Percentiles rank a stretch among this genome's conserved stretches.
Conservation (phyloP, 352 stramenopile species). For the Pythium oligandrum region DNA sequence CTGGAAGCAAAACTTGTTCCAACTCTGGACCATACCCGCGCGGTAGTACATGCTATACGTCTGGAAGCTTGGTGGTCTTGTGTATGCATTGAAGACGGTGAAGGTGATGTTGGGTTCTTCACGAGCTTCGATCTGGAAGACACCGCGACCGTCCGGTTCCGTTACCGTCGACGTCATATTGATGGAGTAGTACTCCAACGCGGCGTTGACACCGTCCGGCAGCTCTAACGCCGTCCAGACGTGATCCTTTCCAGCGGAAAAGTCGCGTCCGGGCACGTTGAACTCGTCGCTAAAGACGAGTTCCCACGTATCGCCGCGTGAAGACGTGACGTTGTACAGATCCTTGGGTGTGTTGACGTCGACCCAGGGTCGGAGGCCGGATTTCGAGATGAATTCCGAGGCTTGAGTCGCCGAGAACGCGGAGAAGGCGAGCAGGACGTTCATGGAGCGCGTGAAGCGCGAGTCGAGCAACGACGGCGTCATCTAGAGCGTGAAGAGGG, state of each 20-base stretch:
- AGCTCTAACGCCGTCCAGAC: constrained; percentile 89
- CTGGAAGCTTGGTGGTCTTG: constrained; percentile 16
- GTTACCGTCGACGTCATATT: constrained; percentile 45
- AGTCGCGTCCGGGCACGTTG: constrained; percentile 61
- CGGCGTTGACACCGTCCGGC: constrained; percentile 84
- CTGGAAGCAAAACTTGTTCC: constrained; percentile 96
- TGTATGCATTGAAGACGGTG: constrained; percentile 68
- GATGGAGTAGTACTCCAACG: constrained; percentile 90
- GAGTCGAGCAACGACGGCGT: too few relatives aligned
- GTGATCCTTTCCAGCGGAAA: constrained; percentile 82
- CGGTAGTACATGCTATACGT: constrained; percentile 26
- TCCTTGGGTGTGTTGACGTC: constrained; percentile 20
- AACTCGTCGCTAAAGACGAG: constrained; percentile 91
- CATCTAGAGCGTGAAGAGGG: too few relatives aligned
- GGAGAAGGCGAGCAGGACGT: too few relatives aligned
- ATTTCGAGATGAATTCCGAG: constrained; percentile 12
- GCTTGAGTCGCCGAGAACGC: too few relatives aligned
- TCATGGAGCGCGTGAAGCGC: too few relatives aligned
- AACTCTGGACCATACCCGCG: constrained; percentile 89
- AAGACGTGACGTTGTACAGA: constrained; percentile 12
- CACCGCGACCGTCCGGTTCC: constrained; percentile 22
- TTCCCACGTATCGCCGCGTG: constrained; percentile 26
- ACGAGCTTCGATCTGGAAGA: constrained; percentile 34
- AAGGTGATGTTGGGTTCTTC: constrained; percentile 29
- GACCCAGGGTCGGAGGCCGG: constrained; percentile 24